A percentile compares a stretch with the other conserved stretches of the same genome.
Evolutionary conservation across 257 asterid genomes (phyloP).

Genomic region (Thymus mandschuricus): DNA sequence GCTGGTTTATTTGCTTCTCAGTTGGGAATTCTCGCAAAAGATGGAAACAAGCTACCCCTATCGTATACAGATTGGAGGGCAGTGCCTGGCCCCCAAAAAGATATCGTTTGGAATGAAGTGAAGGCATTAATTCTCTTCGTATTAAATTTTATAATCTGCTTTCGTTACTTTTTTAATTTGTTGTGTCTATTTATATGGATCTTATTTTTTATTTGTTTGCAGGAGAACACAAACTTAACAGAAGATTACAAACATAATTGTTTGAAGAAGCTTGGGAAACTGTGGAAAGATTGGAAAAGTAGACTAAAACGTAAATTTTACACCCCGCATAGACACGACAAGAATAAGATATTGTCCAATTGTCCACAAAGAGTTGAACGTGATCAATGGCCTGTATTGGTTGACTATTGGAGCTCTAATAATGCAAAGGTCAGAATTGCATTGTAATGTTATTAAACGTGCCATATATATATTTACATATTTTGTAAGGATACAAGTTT

Average conservation of each 20-base stretch:
- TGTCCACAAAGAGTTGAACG: neutral
- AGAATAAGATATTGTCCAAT: no score
- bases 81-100: neutral
- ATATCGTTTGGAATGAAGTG: no score
- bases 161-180: no score
- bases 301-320: neutral
- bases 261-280: neutral
- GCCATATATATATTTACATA: neutral
- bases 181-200: no score
- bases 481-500: neutral
- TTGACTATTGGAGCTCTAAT: neutral
- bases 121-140: no score
- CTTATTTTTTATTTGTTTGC: no score
- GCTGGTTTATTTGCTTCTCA: neutral
- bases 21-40: neutral
- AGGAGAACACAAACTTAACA: neutral
- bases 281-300: neutral
- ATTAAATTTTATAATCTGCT: no score
- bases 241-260: neutral
- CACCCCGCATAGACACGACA: no score
- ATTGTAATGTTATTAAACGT: neutral
- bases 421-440: neutral
- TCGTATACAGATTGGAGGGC: neutral
- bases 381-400: neutral
- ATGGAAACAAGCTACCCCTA: neutral